phyloP scores from a whole-genome alignment of 140 eudicot genomes.

The Erigeron philadelphicus region DNA sequence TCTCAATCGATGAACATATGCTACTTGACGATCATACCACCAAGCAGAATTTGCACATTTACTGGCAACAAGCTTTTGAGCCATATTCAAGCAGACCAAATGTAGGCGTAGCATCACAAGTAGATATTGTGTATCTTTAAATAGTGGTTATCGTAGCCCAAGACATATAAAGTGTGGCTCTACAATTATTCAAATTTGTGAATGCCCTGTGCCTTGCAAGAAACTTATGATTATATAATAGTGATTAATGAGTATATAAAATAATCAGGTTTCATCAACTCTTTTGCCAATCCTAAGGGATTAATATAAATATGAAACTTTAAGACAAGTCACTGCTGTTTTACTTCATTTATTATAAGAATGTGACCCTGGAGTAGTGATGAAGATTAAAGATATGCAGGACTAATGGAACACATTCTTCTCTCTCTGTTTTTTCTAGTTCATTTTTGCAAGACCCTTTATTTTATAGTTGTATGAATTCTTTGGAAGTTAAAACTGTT shows the following conservation, averaged over 20 bases:
- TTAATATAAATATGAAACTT: not conserved
- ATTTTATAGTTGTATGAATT: not conserved
- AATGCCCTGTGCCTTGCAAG: slow-evolving; percentile 4
- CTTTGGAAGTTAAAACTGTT: slow-evolving; percentile 6
- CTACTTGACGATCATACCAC: not conserved
- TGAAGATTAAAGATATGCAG: not conserved
- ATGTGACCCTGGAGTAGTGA: slow-evolving; percentile 2
- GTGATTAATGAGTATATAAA: not conserved
- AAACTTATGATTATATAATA: not conserved
- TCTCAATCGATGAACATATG: slow-evolving; percentile 1
- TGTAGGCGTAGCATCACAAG: not conserved
- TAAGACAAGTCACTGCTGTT: not conserved
- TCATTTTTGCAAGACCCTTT: not conserved
- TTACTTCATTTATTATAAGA: not conserved
- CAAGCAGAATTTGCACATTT: not conserved
- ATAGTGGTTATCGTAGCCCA: not conserved
- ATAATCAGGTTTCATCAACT: not conserved
- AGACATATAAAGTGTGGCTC: not conserved
- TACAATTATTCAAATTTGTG: slow-evolving; percentile 9
- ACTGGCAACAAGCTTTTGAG: not conserved
- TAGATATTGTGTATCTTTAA: no score
- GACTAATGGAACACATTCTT: not conserved
- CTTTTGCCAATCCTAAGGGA: not conserved
- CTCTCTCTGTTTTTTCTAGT: not conserved
- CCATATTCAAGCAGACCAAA: not conserved